Base-by-base conservation (phyloP, 2,329 filamentous ascomycete genomes). In the Taxawa tesnikishii region DNA sequence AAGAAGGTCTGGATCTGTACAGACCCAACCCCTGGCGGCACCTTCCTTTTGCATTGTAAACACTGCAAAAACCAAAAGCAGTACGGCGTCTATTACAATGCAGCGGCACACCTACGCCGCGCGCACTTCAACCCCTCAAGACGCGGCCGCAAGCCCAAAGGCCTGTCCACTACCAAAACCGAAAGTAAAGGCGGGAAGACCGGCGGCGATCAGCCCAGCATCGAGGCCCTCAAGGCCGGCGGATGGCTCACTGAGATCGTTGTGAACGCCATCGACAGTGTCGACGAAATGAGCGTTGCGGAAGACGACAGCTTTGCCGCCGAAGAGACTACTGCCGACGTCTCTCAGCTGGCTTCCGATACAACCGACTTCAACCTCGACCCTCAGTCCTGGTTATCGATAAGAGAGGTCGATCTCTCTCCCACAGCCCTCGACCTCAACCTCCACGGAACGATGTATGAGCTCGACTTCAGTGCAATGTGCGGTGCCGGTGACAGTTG, bases 51-150 rank as follows among this genome's bases (percentile, higher is more conserved):
- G 8, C 19, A 23, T n/a, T 94, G 87, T 70, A 93, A 93, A 56
- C 73, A 81, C 29, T 96, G 88, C 55, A 70, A 68, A 29, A 68
- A 69, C 27, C 61, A 69, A 34, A 94, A 94, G 63, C 70, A 73
- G 37, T 96, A 96, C 46, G 81, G 81, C 3, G 83, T 82, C 11
- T 90, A 94, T 59, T 94, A 96, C 60, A 96, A 96, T 47, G 88
- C 87, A 1, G 85, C 85, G 0, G 88, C 85, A 1, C 88, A 96
- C 52, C 68, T 96, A 6, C 73, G 87, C 26, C 76, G 88, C 30
- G 79, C 80, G 1, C 88, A 96, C 53, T 23, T 23, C n/a, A 23
- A 23, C 19, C 19, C 19, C 8, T 8, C 19, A n/a, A 8, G 19
- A 23, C 8, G 19, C 8, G 19, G 19, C 8, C 19, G 19, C 3